These are phyloP conservation scores for Cercospora sp. DNA, from an alignment of 2,329 filamentous ascomycete species.

Conservation along the genomic window DNA sequence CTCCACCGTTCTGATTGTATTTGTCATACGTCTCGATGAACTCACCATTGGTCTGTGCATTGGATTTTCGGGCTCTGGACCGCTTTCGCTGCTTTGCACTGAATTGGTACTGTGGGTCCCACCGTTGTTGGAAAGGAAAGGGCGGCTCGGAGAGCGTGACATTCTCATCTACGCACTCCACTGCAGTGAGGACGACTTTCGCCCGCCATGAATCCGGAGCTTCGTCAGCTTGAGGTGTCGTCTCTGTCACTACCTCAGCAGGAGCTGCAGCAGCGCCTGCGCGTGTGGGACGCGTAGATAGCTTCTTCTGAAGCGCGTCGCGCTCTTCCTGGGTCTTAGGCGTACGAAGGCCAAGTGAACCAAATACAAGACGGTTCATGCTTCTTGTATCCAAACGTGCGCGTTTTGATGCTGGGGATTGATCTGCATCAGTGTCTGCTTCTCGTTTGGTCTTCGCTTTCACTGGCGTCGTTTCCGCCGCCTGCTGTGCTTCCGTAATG, in stretches of 20 bases:
- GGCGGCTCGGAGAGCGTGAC: conserved; percentile 73
- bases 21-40: conserved; percentile 43
- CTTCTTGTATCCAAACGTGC: conserved; percentile 59
- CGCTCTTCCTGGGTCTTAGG: conserved; percentile 71
- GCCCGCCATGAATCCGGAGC: conserved; percentile 69
- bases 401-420: conserved; percentile 35
- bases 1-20: conserved; percentile 38
- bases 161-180: conserved; percentile 77
- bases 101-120: conserved; percentile 72
- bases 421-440: conserved; percentile 4
- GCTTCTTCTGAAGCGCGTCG: conserved; percentile 59
- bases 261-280: conserved; percentile 32
- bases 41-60: conserved; percentile 45
- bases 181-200: conserved; percentile 72
- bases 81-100: conserved; percentile 40
- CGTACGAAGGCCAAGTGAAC: conserved; percentile 67
- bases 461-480: conserved; percentile 8
- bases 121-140: conserved; percentile 82
- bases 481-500: conserved; percentile 28
- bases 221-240: conserved; percentile 39
- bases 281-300: conserved; percentile 39
- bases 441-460: not conserved
- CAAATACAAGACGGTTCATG: conserved; percentile 68
- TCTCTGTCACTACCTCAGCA: not conserved
- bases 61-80: conserved; percentile 57